phyloP scores from a whole-genome alignment of 441 rosid species.

The Raphanus hybrid region DNA sequence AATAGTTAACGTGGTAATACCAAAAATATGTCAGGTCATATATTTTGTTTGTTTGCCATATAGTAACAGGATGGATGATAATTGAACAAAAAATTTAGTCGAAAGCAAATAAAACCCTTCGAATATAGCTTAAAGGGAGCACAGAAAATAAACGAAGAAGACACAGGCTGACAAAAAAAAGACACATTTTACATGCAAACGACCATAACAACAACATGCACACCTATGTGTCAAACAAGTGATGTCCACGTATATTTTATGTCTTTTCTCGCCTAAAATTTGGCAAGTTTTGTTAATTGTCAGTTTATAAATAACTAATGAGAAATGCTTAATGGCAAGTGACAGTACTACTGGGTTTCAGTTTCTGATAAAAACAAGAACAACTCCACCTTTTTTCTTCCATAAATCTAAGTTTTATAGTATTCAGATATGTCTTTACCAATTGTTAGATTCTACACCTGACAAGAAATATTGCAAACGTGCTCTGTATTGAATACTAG shows the following conservation, averaged over 20 bases:
- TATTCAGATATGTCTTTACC: slow-evolving; percentile 15
- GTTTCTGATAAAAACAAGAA: slow-evolving; percentile 35
- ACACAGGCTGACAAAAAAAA: background rate
- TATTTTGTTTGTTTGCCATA: slow-evolving; percentile 10
- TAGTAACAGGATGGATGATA: background rate
- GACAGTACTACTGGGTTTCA: slow-evolving; percentile 20
- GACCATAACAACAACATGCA: slow-evolving; percentile 18
- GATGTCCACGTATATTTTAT: slow-evolving; percentile 33
- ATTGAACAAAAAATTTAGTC: background rate
- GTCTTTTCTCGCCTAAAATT: slow-evolving; percentile 38
- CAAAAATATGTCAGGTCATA: slow-evolving; percentile 24
- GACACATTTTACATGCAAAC: slow-evolving; percentile 42
- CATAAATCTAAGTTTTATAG: background rate
- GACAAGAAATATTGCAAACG: slow-evolving; percentile 33
- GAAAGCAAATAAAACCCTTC: background rate
- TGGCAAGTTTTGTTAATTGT: slow-evolving; percentile 32
- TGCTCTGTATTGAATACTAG: slow-evolving; percentile 30
- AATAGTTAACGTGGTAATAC: background rate
- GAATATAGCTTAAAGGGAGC: background rate
- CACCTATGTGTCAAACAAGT: slow-evolving; percentile 40
- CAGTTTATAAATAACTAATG: slow-evolving; percentile 24
- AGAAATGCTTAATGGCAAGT: slow-evolving; percentile 36
- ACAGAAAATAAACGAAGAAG: slow-evolving; percentile 11
- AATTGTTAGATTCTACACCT: slow-evolving; percentile 40
- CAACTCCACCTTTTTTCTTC: slow-evolving; percentile 13